Evolutionary conservation across 2,329 filamentous ascomycete genomes (phyloP).

Genomic region (Leptodontidium sp.): DNA sequence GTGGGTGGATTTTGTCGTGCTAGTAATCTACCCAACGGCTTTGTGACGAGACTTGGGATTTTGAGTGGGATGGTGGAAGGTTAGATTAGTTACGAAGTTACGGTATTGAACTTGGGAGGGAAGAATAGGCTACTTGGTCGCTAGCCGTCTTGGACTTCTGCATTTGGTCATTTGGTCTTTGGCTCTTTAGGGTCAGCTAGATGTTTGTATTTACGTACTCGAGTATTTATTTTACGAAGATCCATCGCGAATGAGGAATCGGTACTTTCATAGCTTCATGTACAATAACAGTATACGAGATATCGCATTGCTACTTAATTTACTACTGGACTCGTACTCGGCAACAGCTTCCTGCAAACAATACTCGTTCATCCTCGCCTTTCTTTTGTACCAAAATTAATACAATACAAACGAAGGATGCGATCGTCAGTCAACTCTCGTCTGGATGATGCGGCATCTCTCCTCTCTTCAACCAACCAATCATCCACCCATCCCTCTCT

Average conservation of each 20-base stretch:
- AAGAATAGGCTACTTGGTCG: too few species aligned
- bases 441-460: slow-evolving; percentile 7
- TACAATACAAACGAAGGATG: too few species aligned
- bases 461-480: neutral
- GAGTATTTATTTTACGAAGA: neutral
- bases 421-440: neutral
- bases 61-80: neutral
- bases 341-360: neutral
- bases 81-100: too few species aligned
- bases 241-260: neutral
- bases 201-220: too few species aligned
- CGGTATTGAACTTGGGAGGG: too few species aligned
- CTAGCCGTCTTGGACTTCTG: too few species aligned
- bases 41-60: neutral
- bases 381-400: too few species aligned
- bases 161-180: too few species aligned
- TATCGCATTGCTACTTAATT: too few species aligned
- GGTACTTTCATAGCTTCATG: neutral
- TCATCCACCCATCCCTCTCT: neutral
- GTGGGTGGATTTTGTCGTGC: neutral
- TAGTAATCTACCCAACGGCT: neutral
- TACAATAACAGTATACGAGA: neutral
- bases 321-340: neutral
- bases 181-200: too few species aligned
- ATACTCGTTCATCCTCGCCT: neutral